phyloP scores from a whole-genome alignment of 139 green algal genomes.

The Desmodesmus armatus region DNA sequence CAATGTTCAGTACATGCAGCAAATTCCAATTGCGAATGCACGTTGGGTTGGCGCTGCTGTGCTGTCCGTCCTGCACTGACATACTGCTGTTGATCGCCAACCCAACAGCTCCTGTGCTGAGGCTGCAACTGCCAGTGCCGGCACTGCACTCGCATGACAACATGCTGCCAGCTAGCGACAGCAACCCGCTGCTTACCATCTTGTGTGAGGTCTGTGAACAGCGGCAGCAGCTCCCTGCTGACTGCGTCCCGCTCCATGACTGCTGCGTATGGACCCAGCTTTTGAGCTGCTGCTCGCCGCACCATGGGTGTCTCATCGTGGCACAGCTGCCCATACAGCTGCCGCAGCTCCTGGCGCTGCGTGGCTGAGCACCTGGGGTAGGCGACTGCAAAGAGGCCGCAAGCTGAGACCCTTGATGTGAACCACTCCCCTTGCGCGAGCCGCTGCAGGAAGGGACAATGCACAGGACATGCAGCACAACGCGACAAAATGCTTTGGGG shows the following conservation, averaged over 20 bases:
- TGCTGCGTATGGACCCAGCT: slow-evolving; percentile 89
- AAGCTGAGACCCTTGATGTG: slow-evolving; percentile 93
- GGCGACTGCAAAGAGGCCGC: slow-evolving; percentile 88
- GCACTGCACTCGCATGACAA: background rate
- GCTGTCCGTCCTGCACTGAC: no score
- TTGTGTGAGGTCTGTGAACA: slow-evolving; percentile 91
- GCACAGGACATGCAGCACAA: background rate
- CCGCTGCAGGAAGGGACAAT: slow-evolving; percentile 65
- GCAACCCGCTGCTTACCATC: slow-evolving; percentile 77
- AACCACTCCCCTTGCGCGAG: slow-evolving; percentile 97
- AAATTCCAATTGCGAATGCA: no score
- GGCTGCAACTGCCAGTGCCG: background rate
- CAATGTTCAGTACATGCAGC: no score
- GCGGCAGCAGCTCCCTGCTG: slow-evolving; percentile 85
- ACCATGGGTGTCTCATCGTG: slow-evolving; percentile 99
- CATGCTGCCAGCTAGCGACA: no score
- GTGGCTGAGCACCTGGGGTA: slow-evolving; percentile 71
- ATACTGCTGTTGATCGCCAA: background rate
- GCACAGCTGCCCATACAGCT: slow-evolving; percentile 85
- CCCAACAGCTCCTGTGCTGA: background rate
- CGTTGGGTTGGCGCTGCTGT: no score
- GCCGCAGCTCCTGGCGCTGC: slow-evolving; percentile 78
- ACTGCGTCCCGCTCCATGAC: slow-evolving; percentile 82
- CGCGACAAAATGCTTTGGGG: no score
- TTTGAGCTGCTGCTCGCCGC: slow-evolving; percentile 87